These are phyloP conservation scores for Niebla homalea DNA, from an alignment of 495 filamentous ascomycete species.

Conservation along the genomic window DNA sequence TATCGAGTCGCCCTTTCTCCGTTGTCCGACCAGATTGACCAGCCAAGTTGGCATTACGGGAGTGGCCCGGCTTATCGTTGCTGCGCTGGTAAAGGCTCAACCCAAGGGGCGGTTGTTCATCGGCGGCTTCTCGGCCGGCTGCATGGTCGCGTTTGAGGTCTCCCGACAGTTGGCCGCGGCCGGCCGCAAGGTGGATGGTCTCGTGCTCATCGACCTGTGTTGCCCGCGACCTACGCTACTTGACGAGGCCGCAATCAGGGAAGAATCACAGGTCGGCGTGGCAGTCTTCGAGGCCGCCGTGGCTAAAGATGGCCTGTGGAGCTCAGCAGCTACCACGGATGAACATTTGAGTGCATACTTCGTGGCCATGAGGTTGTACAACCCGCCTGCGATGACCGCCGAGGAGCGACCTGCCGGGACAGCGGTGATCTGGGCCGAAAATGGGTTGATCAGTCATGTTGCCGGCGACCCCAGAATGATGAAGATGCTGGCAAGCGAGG, in stretches of 20 bases:
- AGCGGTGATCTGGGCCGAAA: constrained; percentile 12
- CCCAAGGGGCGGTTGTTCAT: constrained; percentile 11
- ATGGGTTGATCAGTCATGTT: constrained; percentile 9
- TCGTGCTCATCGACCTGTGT: constrained; percentile 15
- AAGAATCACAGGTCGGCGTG: neutral
- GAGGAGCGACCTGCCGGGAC: constrained; percentile 5
- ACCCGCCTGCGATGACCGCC: constrained; percentile 8
- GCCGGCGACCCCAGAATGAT: neutral
- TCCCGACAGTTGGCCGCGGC: constrained; percentile 7
- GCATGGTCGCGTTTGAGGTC: constrained; percentile 11
- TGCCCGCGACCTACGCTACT: constrained; percentile 4
- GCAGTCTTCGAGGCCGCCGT: neutral
- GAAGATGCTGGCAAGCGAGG: neutral
- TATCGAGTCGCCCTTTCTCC: constrained; percentile 14
- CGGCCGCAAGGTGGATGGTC: constrained; percentile 11
- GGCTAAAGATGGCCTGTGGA: neutral
- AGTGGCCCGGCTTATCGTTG: constrained; percentile 10
- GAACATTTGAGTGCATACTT: constrained; percentile 5
- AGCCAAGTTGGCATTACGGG: constrained; percentile 8
- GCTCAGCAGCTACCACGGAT: neutral
- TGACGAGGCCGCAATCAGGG: neutral
- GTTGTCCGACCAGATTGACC: constrained; percentile 7
- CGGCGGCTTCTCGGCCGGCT: constrained; percentile 13
- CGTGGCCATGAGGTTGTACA: constrained; percentile 6
- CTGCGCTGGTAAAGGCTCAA: constrained; percentile 7